These are phyloP conservation scores for Papilionanthe hybrid DNA, from an alignment of 116 monocot species.

Conservation along the genomic window DNA sequence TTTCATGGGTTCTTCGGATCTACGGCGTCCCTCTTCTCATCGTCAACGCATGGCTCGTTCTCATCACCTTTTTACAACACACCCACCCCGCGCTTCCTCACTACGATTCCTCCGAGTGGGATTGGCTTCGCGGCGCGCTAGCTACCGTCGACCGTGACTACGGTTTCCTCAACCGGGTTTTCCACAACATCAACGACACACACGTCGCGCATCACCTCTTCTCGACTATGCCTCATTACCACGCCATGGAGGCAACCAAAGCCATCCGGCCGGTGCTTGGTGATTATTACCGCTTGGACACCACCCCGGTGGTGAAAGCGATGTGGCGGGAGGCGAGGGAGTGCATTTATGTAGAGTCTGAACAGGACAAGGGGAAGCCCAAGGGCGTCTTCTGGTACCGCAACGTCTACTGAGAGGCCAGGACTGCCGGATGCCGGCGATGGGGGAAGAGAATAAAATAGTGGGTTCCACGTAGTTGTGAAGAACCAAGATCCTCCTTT, in stretches of 20 bases:
- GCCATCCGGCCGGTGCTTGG: constrained; percentile 42
- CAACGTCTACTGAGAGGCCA: constrained; percentile 19
- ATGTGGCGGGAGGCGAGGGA: constrained; percentile 38
- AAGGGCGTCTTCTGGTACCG: constrained; percentile 33
- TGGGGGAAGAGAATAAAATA: neutral
- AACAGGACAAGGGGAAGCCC: constrained; percentile 1
- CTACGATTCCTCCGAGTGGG: constrained; percentile 45
- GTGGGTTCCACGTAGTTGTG: too few species aligned
- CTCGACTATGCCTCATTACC: constrained; percentile 50
- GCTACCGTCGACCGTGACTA: constrained; percentile 41
- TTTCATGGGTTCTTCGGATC: constrained; percentile 21
- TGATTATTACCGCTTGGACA: constrained; percentile 37
- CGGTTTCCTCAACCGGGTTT: constrained; percentile 31
- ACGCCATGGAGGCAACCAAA: constrained; percentile 50
- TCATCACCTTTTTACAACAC: constrained; percentile 38
- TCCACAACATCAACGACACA: constrained; percentile 43
- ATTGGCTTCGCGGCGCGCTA: constrained; percentile 46
- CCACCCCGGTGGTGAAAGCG: constrained; percentile 28
- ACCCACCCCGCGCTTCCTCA: constrained; percentile 40
- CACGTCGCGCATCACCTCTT: constrained; percentile 49
- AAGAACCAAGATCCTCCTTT: too few species aligned
- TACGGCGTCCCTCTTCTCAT: constrained; percentile 36
- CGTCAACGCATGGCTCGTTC: constrained; percentile 34
- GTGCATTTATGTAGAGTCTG: constrained; percentile 42
- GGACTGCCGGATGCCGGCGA: neutral